Conservation (phyloP, 805 yeast species). For the Cyberlindnera mrakii region DNA sequence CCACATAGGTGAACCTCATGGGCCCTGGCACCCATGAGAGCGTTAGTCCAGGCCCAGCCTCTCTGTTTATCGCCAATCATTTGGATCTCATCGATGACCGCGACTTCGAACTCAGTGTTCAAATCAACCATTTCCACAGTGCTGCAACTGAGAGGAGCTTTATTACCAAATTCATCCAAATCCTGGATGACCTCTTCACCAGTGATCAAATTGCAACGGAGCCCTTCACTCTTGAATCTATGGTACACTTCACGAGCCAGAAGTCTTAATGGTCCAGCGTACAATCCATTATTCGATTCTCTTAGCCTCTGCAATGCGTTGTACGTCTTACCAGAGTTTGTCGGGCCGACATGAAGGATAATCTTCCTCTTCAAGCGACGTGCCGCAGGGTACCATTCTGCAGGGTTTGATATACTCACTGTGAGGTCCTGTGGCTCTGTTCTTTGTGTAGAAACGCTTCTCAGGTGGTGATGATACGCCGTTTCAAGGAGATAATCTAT, state of each 20-base stretch:
- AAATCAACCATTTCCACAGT: constrained; percentile 92
- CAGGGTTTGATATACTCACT: constrained; percentile 51
- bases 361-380: constrained; percentile 72
- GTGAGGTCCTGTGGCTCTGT: constrained; percentile 18
- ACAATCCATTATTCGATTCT: constrained; percentile 67
- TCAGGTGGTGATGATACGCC: constrained; percentile 5
- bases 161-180: constrained; percentile 59
- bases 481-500: constrained; percentile 9
- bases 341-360: constrained; percentile 95
- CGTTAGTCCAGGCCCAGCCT: constrained; percentile 95
- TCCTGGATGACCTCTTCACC: constrained; percentile 91
- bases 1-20: constrained; percentile 91
- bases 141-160: constrained; percentile 76
- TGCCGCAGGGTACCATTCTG: constrained; percentile 82
- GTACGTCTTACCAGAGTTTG: constrained; percentile 93
- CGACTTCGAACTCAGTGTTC: constrained; percentile 65
- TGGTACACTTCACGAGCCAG: constrained; percentile 91
- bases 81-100: constrained; percentile 93
- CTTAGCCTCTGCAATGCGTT: constrained; percentile 68
- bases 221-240: constrained; percentile 58
- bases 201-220: constrained; percentile 78
- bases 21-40: constrained; percentile 80
- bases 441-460: constrained; percentile 3
- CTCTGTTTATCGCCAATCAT: constrained; percentile 77
- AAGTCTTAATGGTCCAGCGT: constrained; percentile 90